Evolutionary conservation across 805 yeast genomes (phyloP), one percentile per base, ranked within the genome.

Genomic region (Candida suzukii): DNA sequence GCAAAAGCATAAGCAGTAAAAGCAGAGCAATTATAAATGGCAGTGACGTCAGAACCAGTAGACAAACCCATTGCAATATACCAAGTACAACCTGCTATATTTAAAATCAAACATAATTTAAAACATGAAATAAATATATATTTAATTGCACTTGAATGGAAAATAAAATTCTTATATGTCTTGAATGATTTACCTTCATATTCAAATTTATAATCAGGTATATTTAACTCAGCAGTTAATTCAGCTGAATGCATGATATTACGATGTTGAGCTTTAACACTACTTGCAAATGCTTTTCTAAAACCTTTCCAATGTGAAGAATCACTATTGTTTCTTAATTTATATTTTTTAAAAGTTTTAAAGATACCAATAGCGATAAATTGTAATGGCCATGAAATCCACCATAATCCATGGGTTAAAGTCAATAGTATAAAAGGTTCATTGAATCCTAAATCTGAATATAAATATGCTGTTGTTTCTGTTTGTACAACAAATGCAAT

Each of bases 1-100:
- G 95, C 87, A 61, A 88, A 87, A 14, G 85, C 74, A 54, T 88
- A 81, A 0, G 95, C 95, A 4, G 90, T 82, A 58, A 88, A 88
- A 0, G 95, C 95, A 14, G 91, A 81, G 57, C 93, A 86, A 64
- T 88, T 87, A 64, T 87, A 88, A 45, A 87, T 87, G 3, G 96
- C 96, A 2, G 95, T 88, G 29, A 88, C 83, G 53, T 88, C 95
- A 3, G 87, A 71, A 0, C 95, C 87, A 24, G 88, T 83, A 0
- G 95, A 80, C 54, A 84, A 62, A 25, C 79, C 70, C 78, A 88
- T 85, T 11, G 95, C 83, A 16, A 84, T 73, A 56, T 86, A 88
- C 96, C 96, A 87, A 2, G 95, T 76, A 17, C 75, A 67, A 1
- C 95, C 95, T 0, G 95, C 95, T 2, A 77, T 45, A 17, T 84